Percentiles rank a stretch among this genome's conserved stretches.
Conservation (phyloP, 2,329 filamentous ascomycete species). For the Colletotrichum theobromicola region DNA sequence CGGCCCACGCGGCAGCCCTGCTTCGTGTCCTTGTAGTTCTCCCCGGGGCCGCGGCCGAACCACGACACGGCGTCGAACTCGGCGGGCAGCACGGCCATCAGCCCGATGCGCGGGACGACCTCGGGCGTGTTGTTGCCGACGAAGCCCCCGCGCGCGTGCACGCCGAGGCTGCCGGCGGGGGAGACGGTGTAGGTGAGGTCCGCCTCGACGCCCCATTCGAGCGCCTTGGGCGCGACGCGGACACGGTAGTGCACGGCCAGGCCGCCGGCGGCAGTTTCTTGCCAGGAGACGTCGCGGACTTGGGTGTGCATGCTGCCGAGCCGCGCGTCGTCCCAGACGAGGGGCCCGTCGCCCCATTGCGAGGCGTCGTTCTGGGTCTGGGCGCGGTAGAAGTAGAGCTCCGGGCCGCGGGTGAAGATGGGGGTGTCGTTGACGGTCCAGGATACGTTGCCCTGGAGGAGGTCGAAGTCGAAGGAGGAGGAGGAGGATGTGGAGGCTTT, state of each 20-base stretch:
- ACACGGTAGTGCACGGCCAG: conserved; percentile 37
- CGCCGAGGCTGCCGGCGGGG: conserved; percentile 34
- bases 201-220: conserved; percentile 46
- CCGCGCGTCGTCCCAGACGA: conserved; percentile 3
- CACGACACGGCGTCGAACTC: conserved; percentile 37
- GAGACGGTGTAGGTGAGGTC: conserved; percentile 45
- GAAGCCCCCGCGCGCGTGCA: conserved; percentile 41
- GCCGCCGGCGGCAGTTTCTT: conserved; percentile 22
- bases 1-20: conserved; percentile 46
- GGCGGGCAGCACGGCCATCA: conserved; percentile 43
- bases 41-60: conserved; percentile 58
- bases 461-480: conserved; percentile 16
- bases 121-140: conserved; percentile 40
- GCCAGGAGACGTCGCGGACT: conserved; percentile 17
- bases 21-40: conserved; percentile 58
- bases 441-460: conserved; percentile 22
- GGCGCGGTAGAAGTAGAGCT: conserved; percentile 22
- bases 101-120: conserved; percentile 53
- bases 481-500: not conserved
- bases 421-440: conserved; percentile 14
- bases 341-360: not conserved
- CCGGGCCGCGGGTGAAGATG: conserved; percentile 20
- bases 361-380: conserved; percentile 22
- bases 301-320: conserved; percentile 11
- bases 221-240: conserved; percentile 49